Percentiles rank a stretch among this genome's conserved stretches.
Evolutionary conservation across 2,329 filamentous ascomycete species (phyloP).

Genomic region (Leptographium procerum): DNA sequence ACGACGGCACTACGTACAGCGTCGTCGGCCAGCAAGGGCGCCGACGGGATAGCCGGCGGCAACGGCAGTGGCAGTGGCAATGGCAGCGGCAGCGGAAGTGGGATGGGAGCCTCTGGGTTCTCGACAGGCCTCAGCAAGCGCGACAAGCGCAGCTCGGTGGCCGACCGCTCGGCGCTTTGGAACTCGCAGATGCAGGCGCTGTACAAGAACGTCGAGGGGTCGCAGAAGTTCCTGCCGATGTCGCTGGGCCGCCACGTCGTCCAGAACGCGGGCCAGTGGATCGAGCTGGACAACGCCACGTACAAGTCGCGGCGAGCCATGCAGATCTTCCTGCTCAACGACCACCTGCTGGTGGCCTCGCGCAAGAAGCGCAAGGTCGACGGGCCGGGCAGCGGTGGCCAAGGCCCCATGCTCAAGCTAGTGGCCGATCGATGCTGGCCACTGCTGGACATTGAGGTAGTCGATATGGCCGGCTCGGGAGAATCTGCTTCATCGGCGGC

Average conservation of each 20-base stretch:
- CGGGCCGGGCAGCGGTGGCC: constrained; percentile 32
- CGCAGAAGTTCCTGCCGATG: constrained; percentile 91
- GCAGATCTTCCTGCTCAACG: constrained; percentile 86
- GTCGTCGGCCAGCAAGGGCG: constrained; percentile 33
- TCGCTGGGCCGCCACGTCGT: constrained; percentile 86
- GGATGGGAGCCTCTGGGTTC: constrained; percentile 22
- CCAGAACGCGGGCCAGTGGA: constrained; percentile 85
- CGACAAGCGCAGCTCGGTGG: constrained; percentile 84
- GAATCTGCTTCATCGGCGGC: constrained; percentile 29
- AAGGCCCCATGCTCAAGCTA: constrained; percentile 57
- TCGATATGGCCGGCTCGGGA: constrained; percentile 55
- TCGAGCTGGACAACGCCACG: constrained; percentile 92
- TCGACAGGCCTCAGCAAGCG: constrained; percentile 49
- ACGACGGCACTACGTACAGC: constrained; percentile 53
- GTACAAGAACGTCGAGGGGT: constrained; percentile 96
- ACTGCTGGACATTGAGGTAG: constrained; percentile 81
- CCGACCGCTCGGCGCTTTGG: constrained; percentile 55
- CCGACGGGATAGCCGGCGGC: background rate
- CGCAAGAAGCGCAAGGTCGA: constrained; percentile 87
- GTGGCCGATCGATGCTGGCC: constrained; percentile 94
- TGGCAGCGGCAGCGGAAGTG: background rate
- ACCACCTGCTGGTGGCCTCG: constrained; percentile 83
- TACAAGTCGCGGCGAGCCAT: constrained; percentile 88
- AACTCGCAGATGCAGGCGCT: constrained; percentile 66
- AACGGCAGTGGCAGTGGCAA: background rate